phyloP scores from a whole-genome alignment of 2,329 filamentous ascomycete species.

The Aspergillaceae sp. region DNA sequence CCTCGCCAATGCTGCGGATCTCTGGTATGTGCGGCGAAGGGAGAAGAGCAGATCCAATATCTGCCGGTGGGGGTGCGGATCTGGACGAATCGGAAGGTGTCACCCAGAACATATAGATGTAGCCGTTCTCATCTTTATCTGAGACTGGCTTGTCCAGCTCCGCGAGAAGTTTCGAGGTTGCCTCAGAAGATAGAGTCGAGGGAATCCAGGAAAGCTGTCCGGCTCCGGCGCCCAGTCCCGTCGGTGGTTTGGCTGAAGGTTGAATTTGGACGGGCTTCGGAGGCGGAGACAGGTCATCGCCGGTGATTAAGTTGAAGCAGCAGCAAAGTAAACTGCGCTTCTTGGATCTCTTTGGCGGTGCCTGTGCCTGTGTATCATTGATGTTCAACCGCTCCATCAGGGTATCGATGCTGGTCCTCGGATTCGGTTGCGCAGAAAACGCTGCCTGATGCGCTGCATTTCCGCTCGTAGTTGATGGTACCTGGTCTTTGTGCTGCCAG shows the following conservation, averaged over 20 bases:
- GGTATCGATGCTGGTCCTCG: slow-evolving; percentile 78
- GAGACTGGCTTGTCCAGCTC: slow-evolving; percentile 73
- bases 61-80: slow-evolving; percentile 48
- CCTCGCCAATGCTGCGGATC: slow-evolving; percentile 27
- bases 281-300: slow-evolving; percentile 14
- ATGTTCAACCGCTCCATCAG: slow-evolving; percentile 70
- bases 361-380: slow-evolving; percentile 25
- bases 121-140: slow-evolving; percentile 68
- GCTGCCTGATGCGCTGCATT: slow-evolving; percentile 26
- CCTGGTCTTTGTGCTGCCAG: slow-evolving; percentile 93
- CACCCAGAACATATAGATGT: slow-evolving; percentile 99
- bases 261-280: slow-evolving; percentile 2
- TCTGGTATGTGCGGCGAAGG: slow-evolving; percentile 35
- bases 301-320: slow-evolving; percentile 27
- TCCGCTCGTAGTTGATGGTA: not conserved
- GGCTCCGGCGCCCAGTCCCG: too few species aligned
- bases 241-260: not conserved
- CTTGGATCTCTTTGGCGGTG: slow-evolving; percentile 4
- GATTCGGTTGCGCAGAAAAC: slow-evolving; percentile 26
- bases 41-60: slow-evolving; percentile 53
- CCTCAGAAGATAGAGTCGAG: slow-evolving; percentile 54
- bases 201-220: slow-evolving; percentile 60
- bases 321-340: slow-evolving; percentile 15
- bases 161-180: slow-evolving; percentile 59
- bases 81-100: slow-evolving; percentile 52